phyloP scores from a whole-genome alignment of 139 green algal genomes.

The Haematococcus sp. region DNA sequence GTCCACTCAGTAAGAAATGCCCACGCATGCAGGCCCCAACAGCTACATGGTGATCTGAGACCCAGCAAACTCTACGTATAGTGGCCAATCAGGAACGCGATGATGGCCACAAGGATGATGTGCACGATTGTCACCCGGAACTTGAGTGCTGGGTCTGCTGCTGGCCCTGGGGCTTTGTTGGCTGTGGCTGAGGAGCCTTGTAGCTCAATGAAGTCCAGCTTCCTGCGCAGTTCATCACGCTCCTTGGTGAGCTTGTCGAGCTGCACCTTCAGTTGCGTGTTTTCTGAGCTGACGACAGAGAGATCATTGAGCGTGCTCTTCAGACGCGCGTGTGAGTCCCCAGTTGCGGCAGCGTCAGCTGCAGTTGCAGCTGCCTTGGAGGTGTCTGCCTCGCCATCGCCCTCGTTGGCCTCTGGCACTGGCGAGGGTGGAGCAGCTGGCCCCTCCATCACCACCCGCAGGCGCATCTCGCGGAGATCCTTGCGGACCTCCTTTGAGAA shows the following conservation, averaged over 20 bases:
- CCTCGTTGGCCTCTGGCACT: constrained; percentile 43
- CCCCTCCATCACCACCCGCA: constrained; percentile 52
- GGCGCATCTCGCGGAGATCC: constrained; percentile 38
- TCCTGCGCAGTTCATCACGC: constrained; percentile 30
- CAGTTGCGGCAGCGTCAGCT: not conserved
- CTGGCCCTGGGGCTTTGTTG: too few relatives aligned
- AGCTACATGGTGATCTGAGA: too few relatives aligned
- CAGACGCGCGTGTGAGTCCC: not conserved
- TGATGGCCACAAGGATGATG: constrained; percentile 30
- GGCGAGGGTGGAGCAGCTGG: constrained; percentile 53
- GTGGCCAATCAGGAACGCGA: constrained; percentile 42
- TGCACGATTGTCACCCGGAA: constrained; percentile 9
- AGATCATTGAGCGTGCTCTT: constrained; percentile 11
- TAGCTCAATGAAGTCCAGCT: constrained; percentile 21
- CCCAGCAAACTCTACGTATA: constrained; percentile 4
- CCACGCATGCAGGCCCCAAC: too few relatives aligned
- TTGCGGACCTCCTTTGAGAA: constrained; percentile 33
- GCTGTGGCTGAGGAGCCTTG: not conserved
- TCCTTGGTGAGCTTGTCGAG: constrained; percentile 14
- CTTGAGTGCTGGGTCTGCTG: not conserved
- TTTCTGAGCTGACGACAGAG: constrained; percentile 7
- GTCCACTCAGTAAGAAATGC: too few relatives aligned
- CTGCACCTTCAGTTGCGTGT: constrained; percentile 8
- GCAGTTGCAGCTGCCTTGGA: not conserved
- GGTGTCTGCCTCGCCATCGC: constrained; percentile 4